Percentiles rank a stretch among this genome's conserved stretches.
Evolutionary conservation across 148 eudicot species (phyloP).

Genomic region (Chenopodium berlandieri): DNA sequence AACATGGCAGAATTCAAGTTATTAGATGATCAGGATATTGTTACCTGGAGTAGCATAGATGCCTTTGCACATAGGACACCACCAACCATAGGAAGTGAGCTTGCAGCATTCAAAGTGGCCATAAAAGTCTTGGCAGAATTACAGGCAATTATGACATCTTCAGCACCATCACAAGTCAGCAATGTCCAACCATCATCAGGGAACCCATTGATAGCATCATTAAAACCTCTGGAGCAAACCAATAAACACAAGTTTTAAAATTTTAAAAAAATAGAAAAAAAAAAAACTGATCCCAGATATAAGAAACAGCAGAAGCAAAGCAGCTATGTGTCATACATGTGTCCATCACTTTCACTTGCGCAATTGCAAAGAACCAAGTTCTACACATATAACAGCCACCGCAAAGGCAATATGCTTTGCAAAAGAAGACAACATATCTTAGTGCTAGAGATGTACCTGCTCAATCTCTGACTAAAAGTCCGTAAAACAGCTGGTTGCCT

Average conservation of each 20-base stretch:
- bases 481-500: constrained; percentile 91
- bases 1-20: background rate
- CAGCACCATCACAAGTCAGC: constrained; percentile 72
- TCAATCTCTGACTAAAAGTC: constrained; percentile 87
- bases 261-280: no score
- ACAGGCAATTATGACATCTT: constrained; percentile 73
- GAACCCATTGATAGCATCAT: constrained; percentile 92
- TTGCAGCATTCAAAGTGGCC: constrained; percentile 40
- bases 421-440: background rate
- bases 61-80: constrained; percentile 96
- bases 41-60: constrained; percentile 89
- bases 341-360: background rate
- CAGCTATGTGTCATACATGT: background rate
- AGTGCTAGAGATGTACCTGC: constrained; percentile 47
- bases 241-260: constrained; percentile 3
- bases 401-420: background rate
- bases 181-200: constrained; percentile 90
- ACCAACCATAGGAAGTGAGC: constrained; percentile 50
- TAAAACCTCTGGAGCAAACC: constrained; percentile 64
- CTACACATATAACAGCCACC: background rate
- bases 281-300: background rate
- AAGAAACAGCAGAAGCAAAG: background rate
- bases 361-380: constrained; percentile 1
- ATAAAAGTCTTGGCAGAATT: constrained; percentile 57
- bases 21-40: background rate